These are phyloP conservation scores for Penicillium sp. DNA, from an alignment of 2,329 filamentous ascomycete species.

Conservation along the genomic window DNA sequence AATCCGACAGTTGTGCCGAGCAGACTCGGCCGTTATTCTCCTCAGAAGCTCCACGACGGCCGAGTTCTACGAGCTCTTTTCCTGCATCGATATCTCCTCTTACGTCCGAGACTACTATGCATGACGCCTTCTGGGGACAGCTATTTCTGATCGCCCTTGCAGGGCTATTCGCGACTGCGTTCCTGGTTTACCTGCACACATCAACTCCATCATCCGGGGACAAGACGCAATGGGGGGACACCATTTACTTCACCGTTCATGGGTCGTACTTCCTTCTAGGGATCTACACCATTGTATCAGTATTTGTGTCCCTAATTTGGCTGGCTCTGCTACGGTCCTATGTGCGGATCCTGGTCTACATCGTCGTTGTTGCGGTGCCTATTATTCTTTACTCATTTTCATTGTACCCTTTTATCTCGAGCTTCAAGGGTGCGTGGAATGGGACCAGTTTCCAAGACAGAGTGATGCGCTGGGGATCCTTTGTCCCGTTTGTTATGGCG, in stretches of 20 bases:
- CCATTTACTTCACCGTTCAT: slow-evolving; percentile 86
- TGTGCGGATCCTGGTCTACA: slow-evolving; percentile 77
- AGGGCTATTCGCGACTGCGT: slow-evolving; percentile 82
- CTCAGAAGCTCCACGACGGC: slow-evolving; percentile 49
- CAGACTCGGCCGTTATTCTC: slow-evolving; percentile 54
- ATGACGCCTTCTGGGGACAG: slow-evolving; percentile 91
- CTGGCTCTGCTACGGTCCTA: slow-evolving; percentile 85
- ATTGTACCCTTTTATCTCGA: slow-evolving; percentile 86
- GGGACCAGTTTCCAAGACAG: slow-evolving; percentile 83
- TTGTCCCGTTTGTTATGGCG: slow-evolving; percentile 74
- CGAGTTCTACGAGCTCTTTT: slow-evolving; percentile 56
- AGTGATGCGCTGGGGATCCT: slow-evolving; percentile 83
- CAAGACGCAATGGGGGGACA: slow-evolving; percentile 76
- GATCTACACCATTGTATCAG: slow-evolving; percentile 86
- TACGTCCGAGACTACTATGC: slow-evolving; percentile 71
- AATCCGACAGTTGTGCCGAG: slow-evolving; percentile 53
- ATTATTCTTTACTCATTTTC: slow-evolving; percentile 86
- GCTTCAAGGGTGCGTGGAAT: slow-evolving; percentile 75
- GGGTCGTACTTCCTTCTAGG: slow-evolving; percentile 87
- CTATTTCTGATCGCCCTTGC: slow-evolving; percentile 84
- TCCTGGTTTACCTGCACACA: slow-evolving; percentile 89
- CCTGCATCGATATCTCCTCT: slow-evolving; percentile 61
- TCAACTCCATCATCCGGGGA: slow-evolving; percentile 67
- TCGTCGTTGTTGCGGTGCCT: slow-evolving; percentile 82
- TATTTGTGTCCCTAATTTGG: slow-evolving; percentile 88